Evolutionary conservation across 2,329 filamentous ascomycete species (phyloP).

Genomic region (Colletotrichum lini): DNA sequence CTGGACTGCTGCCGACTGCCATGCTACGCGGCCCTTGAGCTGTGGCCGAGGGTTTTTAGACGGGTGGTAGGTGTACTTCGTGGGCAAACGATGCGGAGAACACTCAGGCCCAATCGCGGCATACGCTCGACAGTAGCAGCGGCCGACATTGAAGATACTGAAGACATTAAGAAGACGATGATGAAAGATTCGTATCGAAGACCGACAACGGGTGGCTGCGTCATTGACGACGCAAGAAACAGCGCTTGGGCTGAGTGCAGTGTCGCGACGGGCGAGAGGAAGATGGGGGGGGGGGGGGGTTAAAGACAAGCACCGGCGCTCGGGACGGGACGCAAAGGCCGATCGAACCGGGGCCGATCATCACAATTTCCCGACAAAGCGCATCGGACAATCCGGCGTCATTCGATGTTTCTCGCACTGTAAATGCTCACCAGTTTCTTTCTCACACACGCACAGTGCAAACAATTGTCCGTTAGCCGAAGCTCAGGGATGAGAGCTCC

Average conservation of each 20-base stretch:
- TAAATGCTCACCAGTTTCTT: accelerated
- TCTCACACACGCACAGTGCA: neutral
- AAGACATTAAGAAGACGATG: too few species aligned
- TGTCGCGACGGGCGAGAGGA: neutral
- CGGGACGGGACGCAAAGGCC: constrained; percentile 24
- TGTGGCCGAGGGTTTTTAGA: neutral
- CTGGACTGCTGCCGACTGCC: neutral
- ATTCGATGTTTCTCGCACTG: neutral
- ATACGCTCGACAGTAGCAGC: neutral
- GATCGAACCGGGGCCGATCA: constrained; percentile 28
- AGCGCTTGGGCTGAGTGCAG: neutral
- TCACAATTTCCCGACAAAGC: constrained; percentile 23
- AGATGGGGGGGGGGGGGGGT: too few species aligned
- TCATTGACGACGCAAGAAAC: neutral
- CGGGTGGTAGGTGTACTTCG: neutral
- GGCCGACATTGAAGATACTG: neutral
- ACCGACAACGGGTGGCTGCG: neutral
- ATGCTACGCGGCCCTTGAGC: neutral
- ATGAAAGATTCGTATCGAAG: neutral
- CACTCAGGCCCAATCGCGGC: neutral
- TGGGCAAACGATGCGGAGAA: neutral
- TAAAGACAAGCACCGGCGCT: neutral
- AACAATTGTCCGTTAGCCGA: neutral
- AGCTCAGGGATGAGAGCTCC: constrained; percentile 33
- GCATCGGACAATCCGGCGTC: constrained; percentile 33